phyloP scores from a whole-genome alignment of 257 asterid genomes.

The Gentiana dahurica region DNA sequence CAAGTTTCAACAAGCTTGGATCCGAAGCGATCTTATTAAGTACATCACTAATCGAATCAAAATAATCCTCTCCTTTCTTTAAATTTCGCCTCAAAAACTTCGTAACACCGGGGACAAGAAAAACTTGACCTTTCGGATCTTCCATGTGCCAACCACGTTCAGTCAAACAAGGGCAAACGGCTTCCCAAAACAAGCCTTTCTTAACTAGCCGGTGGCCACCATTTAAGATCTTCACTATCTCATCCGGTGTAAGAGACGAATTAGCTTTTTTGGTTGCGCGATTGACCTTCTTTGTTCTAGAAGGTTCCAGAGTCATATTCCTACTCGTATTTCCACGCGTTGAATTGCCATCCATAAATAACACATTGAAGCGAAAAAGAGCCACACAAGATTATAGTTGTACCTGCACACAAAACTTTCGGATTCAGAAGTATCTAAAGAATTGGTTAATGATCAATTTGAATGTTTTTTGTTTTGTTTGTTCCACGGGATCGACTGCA shows the following conservation, averaged over 20 bases:
- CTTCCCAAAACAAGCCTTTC: conserved; percentile 75
- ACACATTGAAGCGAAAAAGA: too few species aligned
- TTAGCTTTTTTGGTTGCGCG: too few species aligned
- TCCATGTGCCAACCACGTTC: conserved; percentile 69
- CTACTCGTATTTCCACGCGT: too few species aligned
- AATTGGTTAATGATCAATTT: too few species aligned
- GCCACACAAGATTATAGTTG: too few species aligned
- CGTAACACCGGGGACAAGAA: conserved; percentile 42
- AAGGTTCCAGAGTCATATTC: too few species aligned
- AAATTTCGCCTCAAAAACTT: conserved; percentile 44
- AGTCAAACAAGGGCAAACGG: conserved; percentile 67
- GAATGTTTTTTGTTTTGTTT: too few species aligned
- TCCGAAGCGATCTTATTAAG: conserved; percentile 43
- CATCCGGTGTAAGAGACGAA: conserved; percentile 26
- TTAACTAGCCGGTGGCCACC: conserved; percentile 22
- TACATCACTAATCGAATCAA: conserved; percentile 46
- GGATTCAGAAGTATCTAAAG: too few species aligned
- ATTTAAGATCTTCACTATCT: conserved; percentile 36
- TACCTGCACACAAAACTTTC: too few species aligned
- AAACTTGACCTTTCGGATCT: conserved; percentile 45
- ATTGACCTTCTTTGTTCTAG: too few species aligned
- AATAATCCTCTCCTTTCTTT: conserved; percentile 43
- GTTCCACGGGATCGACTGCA: too few species aligned
- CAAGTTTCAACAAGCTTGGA: conserved; percentile 38
- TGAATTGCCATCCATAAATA: too few species aligned